Percentiles rank a stretch among this genome's conserved stretches.
Evolutionary conservation across 768 basidiomycete genomes (phyloP).

Genomic region (Leccinum longicurvipes): DNA sequence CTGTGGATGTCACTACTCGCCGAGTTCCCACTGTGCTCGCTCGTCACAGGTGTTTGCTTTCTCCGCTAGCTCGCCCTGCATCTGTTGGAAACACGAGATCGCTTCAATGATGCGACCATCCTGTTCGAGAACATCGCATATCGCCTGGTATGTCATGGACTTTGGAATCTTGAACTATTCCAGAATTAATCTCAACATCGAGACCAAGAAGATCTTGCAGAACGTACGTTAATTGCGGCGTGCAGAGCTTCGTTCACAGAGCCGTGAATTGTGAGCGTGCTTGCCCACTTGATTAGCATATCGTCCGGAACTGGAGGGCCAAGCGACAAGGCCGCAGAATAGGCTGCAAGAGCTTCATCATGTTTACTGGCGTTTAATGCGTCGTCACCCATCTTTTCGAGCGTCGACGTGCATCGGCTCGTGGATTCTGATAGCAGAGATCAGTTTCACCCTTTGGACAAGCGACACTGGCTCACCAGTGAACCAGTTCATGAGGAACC

Average conservation of each 20-base stretch:
- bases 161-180: not conserved
- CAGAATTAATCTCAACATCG: not conserved
- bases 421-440: not conserved
- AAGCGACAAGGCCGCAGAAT: not conserved
- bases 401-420: not conserved
- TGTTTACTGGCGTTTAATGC: not conserved
- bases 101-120: not conserved
- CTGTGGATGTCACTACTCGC: not conserved
- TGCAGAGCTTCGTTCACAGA: not conserved
- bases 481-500: not conserved
- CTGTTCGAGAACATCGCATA: not conserved
- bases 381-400: not conserved
- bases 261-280: not conserved
- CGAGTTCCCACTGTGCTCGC: not conserved
- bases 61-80: not conserved
- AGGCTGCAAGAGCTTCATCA: not conserved
- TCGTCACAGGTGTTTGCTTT: not conserved
- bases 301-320: not conserved
- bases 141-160: not conserved
- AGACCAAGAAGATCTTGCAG: not conserved
- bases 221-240: not conserved
- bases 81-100: not conserved
- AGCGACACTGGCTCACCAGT: not conserved
- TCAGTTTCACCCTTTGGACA: not conserved
- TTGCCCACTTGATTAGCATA: not conserved